Conservation (phyloP, 495 filamentous ascomycete genomes). For the Xylaria cubensis region DNA sequence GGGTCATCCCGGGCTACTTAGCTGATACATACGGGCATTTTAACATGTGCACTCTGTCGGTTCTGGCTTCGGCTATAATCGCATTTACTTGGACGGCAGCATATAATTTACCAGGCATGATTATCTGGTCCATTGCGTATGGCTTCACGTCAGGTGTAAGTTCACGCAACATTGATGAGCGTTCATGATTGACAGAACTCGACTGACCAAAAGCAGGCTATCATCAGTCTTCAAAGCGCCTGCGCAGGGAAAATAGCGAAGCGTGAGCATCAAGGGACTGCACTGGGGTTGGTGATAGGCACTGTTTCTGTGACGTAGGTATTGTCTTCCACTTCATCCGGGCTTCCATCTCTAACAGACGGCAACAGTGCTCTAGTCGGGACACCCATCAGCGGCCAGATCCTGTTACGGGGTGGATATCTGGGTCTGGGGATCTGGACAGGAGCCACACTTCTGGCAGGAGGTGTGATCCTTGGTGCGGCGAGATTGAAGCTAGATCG, state of each 20-base stretch:
- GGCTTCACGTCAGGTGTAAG: conserved; percentile 39
- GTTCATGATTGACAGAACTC: not conserved
- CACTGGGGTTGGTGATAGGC: conserved; percentile 53
- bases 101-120: conserved; percentile 43
- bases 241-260: conserved; percentile 34
- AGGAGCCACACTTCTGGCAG: conserved; percentile 32
- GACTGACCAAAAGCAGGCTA: conserved; percentile 26
- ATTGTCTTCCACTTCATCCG: not conserved
- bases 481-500: conserved; percentile 19
- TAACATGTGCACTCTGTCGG: conserved; percentile 46
- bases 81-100: conserved; percentile 48
- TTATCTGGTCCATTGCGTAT: conserved; percentile 45
- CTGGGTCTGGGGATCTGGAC: conserved; percentile 37
- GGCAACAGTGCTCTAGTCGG: conserved; percentile 45
- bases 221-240: conserved; percentile 33
- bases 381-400: conserved; percentile 52
- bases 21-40: conserved; percentile 57
- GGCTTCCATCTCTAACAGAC: not conserved
- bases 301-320: conserved; percentile 41
- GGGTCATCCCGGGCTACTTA: conserved; percentile 56
- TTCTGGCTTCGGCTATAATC: conserved; percentile 43
- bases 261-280: conserved; percentile 48
- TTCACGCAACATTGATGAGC: not conserved
- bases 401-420: conserved; percentile 45
- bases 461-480: conserved; percentile 24